A percentile compares a stretch with the other conserved stretches of the same genome.
Evolutionary conservation across 192 early-diverging fungal species (phyloP).

Genomic region (Allomyces arbusculus): DNA sequence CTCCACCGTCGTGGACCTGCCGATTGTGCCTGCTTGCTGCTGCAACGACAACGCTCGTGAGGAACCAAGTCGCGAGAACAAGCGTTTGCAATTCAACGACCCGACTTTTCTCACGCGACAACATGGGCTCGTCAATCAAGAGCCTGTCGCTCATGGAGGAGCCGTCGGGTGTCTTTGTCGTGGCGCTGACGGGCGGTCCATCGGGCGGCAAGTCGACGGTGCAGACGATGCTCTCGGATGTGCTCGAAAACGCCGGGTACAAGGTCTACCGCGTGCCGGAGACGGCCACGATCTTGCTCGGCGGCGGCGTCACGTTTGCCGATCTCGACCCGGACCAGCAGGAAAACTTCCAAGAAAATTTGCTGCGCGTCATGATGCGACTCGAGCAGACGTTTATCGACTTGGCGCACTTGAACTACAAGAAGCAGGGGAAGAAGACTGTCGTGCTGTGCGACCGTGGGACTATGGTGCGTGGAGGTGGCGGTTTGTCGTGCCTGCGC

Average conservation of each 20-base stretch:
- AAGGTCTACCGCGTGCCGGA: constrained; percentile 23
- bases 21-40: too few relatives aligned
- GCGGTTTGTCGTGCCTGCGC: background rate
- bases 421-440: constrained; percentile 16
- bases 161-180: background rate
- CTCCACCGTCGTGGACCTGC: too few relatives aligned
- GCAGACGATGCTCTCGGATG: constrained; percentile 11
- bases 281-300: constrained; percentile 16
- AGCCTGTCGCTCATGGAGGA: background rate
- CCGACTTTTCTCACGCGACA: too few relatives aligned
- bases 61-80: too few relatives aligned
- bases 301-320: constrained; percentile 12
- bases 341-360: constrained; percentile 17
- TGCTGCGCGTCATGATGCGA: constrained; percentile 17
- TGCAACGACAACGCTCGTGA: too few relatives aligned
- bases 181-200: constrained; percentile 8
- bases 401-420: constrained; percentile 13
- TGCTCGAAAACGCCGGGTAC: constrained; percentile 20
- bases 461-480: background rate
- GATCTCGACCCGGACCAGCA: constrained; percentile 7
- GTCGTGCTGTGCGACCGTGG: constrained; percentile 17
- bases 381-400: constrained; percentile 21
- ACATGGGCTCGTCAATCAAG: too few relatives aligned
- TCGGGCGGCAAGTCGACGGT: constrained; percentile 21
- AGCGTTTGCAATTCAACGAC: too few relatives aligned